Evolutionary conservation across 2,329 filamentous ascomycete species (phyloP), one percentile per base, ranked within the genome.

Genomic region (Fusarium sp.): DNA sequence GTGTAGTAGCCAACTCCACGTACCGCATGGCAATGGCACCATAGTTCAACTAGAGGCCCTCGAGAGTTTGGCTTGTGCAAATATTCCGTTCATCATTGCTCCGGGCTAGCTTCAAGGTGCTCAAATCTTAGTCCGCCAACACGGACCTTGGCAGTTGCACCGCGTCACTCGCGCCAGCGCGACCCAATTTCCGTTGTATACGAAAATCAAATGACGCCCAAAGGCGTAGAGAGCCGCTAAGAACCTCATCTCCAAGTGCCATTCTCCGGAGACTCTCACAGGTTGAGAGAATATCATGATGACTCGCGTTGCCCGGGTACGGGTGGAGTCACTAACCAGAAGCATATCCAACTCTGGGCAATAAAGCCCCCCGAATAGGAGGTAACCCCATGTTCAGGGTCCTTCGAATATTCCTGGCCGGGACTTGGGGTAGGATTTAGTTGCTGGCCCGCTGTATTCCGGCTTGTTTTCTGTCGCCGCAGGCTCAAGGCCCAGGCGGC

Each of bases 241-340:
- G n/a, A 33, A 33, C 16, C 27, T 18, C 27, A 20, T 18, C 11
- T 8, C n/a, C n/a, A 51, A 14, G 10, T 31, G 3, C 14, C 3
- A 14, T 27, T 9, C 23, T 11, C 23, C 5, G 10, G 42, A n/a
- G 42, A 27, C 23, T 11, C 42, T 27, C 42, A 27, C 1, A 44
- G 4, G 13, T 36, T 20, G 36, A 25, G 20, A 31, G 4, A 54
- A 60, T 54, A 60, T 54, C 57, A 60, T 40, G 20, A 34, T 7
- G n/a, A 27, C 33, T 11, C 18, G 14, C 23, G 44, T 14, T 23
- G 33, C n/a, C 54, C 14, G 36, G 38, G 49, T 6, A 18, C 18
- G 23, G 29, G 38, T 49, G 40, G 40, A 49, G 55, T 58, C 40
- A 49, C 40, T 58, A 58, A 49, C 29, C 55, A 34, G 40, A 53